Percentiles rank a stretch among this genome's conserved stretches.
These are phyloP conservation scores for Inonotus obliquus DNA, from an alignment of 1,284 basidiomycete species.

Conservation along the genomic window DNA sequence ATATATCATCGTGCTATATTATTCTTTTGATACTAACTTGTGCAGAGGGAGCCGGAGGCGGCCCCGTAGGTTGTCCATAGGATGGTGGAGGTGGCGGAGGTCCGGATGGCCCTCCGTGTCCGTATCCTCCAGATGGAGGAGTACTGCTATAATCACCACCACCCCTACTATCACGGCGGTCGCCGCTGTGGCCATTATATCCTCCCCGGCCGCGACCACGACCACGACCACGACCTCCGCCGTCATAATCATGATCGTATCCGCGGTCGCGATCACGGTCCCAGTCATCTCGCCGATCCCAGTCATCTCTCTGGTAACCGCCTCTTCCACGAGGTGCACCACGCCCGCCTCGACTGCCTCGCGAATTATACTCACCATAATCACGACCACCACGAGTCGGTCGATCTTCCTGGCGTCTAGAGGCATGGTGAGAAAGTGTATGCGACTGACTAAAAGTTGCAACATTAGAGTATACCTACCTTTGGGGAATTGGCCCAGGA, in stretches of 20 bases:
- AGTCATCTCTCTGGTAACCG: constrained; percentile 38
- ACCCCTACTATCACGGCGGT: constrained; percentile 32
- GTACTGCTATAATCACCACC: constrained; percentile 27
- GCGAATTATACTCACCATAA: constrained; percentile 11
- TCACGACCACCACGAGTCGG: constrained; percentile 14
- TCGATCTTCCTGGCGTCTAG: constrained; percentile 17
- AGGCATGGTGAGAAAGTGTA: not conserved
- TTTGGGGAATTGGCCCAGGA: constrained; percentile 34
- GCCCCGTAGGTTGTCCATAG: constrained; percentile 28
- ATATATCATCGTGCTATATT: not conserved
- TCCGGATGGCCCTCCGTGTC: constrained; percentile 20
- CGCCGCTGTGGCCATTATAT: constrained; percentile 25
- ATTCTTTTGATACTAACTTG: constrained; percentile 1
- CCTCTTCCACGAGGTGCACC: constrained; percentile 43
- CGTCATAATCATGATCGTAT: constrained; percentile 35
- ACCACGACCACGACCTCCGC: constrained; percentile 34
- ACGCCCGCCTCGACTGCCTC: constrained; percentile 15
- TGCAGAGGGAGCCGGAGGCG: constrained; percentile 1
- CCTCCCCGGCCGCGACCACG: constrained; percentile 29
- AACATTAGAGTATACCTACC: constrained; percentile 35
- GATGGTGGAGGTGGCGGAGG: constrained; percentile 25
- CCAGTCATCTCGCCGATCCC: constrained; percentile 39
- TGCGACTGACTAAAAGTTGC: not conserved
- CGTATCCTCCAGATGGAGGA: constrained; percentile 10
- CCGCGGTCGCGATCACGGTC: constrained; percentile 45